Percentiles rank a stretch among this genome's conserved stretches.
Conservation (phyloP, 768 basidiomycete species). For the Hortiboletus flavorubellus region DNA sequence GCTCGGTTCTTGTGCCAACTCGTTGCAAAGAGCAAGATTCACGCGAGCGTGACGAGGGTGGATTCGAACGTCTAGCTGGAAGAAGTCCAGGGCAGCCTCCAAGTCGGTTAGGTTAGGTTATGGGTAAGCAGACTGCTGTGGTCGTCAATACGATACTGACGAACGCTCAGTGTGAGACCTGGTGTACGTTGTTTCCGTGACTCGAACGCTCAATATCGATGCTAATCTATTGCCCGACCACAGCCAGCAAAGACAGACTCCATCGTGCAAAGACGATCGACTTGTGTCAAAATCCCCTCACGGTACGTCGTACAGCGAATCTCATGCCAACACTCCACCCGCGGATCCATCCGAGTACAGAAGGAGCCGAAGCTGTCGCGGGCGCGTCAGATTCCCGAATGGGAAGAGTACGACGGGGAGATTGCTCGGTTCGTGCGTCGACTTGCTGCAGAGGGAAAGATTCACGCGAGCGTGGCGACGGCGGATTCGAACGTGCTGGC, state of each 20-base stretch:
- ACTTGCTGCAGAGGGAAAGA: constrained; percentile 66
- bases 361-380: constrained; percentile 96
- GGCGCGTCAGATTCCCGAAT: constrained; percentile 94
- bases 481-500: constrained; percentile 71
- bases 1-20: constrained; percentile 74
- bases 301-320: constrained; percentile 52
- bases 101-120: too few relatives aligned
- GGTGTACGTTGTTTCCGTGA: too few relatives aligned
- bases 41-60: constrained; percentile 61
- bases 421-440: constrained; percentile 79
- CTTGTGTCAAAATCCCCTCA: constrained; percentile 94
- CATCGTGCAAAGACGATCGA: constrained; percentile 84
- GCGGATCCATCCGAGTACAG: constrained; percentile 38
- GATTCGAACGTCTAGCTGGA: constrained; percentile 67
- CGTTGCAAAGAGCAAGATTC: constrained; percentile 66
- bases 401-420: constrained; percentile 83
- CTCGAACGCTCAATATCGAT: too few relatives aligned
- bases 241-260: constrained; percentile 80
- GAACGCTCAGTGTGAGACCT: too few relatives aligned
- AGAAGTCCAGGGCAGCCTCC: constrained; percentile 35
- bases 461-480: constrained; percentile 62
- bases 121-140: too few relatives aligned
- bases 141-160: too few relatives aligned
- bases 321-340: background rate
- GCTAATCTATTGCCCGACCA: too few relatives aligned